Base-by-base conservation (phyloP, 2,329 filamentous ascomycete genomes). In the Lasiodiplodia hormozganensis region DNA sequence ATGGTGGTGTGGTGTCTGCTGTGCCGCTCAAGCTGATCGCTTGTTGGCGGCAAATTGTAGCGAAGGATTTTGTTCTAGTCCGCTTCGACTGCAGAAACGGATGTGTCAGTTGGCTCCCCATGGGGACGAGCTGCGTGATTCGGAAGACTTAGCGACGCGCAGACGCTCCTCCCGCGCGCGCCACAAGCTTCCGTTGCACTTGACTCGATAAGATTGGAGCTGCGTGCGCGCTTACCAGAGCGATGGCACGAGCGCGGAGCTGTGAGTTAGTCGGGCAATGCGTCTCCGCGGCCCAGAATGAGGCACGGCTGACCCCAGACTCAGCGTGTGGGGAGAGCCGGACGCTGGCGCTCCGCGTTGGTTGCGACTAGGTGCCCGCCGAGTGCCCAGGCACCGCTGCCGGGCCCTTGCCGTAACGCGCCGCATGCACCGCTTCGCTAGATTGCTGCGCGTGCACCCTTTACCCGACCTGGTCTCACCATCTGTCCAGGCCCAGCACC, bases 391-490 rank as follows among this genome's bases (percentile, higher is more conserved):
- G n/a, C 54, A 34, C 54, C 31, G 31, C 31, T 34, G 31, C 31
- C 31, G 31, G 31, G 31, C 31, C 31, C 31, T 34, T 34, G 31
- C 31, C 31, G 31, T 21, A 40, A 38, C 34, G 16, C 57, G 57
- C 40, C 57, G 57, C 56, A 58, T 28, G 25, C 34, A 34, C 31
- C 31, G 31, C 31, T 7, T 34, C 31, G 31, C 31, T 34, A 58
- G 36, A 58, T 58, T 58, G 56, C 56, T 34, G 31, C 31, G 21
- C 43, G 28, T 38, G 28, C 25, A 16, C 12, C 23, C 14, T 64
- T 64, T 64, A 64, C 60, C 60, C 60, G 60, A 16, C 43, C 36
- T 25, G 16, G 57, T 49, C 38, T 49, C 57, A 62, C 57, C 40
- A 11, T 21, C 18, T 4, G 25, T 12, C 40, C 40, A 43, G 40